phyloP scores from a whole-genome alignment of 2,329 filamentous ascomycete genomes.

The Cladophialophora yegresii region DNA sequence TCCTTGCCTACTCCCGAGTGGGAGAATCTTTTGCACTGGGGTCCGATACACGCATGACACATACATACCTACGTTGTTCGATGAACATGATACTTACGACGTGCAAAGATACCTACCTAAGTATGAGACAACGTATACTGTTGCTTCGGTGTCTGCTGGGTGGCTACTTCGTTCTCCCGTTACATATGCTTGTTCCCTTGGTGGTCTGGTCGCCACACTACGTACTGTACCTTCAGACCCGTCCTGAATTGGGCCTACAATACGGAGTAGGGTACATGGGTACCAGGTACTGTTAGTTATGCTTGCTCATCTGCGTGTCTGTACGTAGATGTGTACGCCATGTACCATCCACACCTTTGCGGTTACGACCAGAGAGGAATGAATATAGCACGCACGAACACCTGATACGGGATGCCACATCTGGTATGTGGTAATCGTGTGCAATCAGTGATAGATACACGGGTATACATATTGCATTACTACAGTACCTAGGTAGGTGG shows the following conservation, averaged over 20 bases:
- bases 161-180: background rate
- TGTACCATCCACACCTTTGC: background rate
- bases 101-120: background rate
- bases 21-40: background rate
- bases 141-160: background rate
- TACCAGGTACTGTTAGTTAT: background rate
- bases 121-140: too few relatives aligned
- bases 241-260: background rate
- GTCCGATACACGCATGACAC: background rate
- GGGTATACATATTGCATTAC: too few relatives aligned
- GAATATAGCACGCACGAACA: too few relatives aligned
- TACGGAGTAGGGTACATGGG: background rate
- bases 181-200: background rate
- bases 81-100: background rate
- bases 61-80: background rate
- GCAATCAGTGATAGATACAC: too few relatives aligned
- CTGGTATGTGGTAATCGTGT: too few relatives aligned
- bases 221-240: background rate
- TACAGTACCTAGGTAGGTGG: too few relatives aligned
- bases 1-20: too few relatives aligned
- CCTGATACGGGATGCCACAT: too few relatives aligned
- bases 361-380: too few relatives aligned
- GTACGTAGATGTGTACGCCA: background rate
- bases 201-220: too few relatives aligned
- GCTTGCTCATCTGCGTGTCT: background rate